Evolutionary conservation across 1,139 yeast genomes (phyloP), one percentile per base, ranked within the genome.

Genomic region (Debaryomycetaceae sp.): DNA sequence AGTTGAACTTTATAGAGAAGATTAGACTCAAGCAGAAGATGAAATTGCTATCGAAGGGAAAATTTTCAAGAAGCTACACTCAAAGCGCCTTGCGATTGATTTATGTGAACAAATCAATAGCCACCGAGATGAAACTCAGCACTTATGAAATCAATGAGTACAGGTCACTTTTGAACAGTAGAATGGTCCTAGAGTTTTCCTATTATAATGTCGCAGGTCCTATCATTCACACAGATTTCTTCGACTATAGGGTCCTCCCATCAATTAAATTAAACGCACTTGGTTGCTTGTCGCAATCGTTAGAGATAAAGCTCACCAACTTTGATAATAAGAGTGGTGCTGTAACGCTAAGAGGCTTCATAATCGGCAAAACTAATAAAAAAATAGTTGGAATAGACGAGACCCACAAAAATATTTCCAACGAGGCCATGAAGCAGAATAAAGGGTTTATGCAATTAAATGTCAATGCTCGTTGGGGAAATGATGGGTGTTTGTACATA

Each of bases 401-500:
- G 17, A 53, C 53, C 13, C 51, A 53, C 40, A 67, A 69, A 64
- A 41, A 65, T 56, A 30, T 20, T 9, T 41, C 58, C 48, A 66
- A 36, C 20, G 33, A 37, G 5, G 50, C 45, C 7, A 48, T 46
- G 70, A 41, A 75, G 68, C 46, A 52, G 30, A 74, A 76, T 20
- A 87, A 83, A 46, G 87, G 88, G 6, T 83, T 84, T 69, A 79
- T 81, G 78, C 78, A 80, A 2, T 60, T 84, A 7, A 74, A 76
- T 0, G 55, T 82, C 2, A 58, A 55, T 36, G 91, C 88, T 0
- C 68, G 70, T 39, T 84, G 85, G 76, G 93, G 90, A 8, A 70
- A 64, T 39, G 95, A 86, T 61, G 91, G 93, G 1, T 85, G 93
- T 57, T 76, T 85, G 52, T 86, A 82, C 57, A 69, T 72, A 46